phyloP scores from a whole-genome alignment of 805 yeast genomes.

The Barnettozyma salicaria region DNA sequence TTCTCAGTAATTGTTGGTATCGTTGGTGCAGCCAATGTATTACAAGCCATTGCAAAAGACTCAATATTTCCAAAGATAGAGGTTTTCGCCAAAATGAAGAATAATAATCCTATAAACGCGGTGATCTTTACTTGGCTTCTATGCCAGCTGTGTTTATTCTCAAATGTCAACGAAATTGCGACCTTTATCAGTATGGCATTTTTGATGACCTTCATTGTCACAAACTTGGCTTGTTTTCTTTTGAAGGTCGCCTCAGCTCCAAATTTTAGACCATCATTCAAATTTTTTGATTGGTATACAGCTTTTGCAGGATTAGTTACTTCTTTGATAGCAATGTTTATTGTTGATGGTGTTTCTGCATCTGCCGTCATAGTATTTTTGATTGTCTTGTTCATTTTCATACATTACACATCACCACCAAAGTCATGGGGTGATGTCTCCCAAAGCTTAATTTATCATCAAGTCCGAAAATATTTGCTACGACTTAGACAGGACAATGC shows the following conservation, averaged over 20 bases:
- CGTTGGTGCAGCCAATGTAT: slow-evolving; percentile 87
- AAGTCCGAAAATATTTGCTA: slow-evolving; percentile 84
- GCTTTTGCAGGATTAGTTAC: slow-evolving; percentile 70
- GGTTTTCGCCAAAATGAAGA: slow-evolving; percentile 46
- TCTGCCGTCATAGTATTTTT: slow-evolving; percentile 63
- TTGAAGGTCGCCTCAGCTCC: slow-evolving; percentile 90
- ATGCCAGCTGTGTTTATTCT: slow-evolving; percentile 79
- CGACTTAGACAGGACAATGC: slow-evolving; percentile 86
- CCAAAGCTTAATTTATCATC: slow-evolving; percentile 91
- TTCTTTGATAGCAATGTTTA: slow-evolving; percentile 82
- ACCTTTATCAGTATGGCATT: slow-evolving; percentile 96
- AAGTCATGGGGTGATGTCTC: slow-evolving; percentile 98
- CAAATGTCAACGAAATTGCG: slow-evolving; percentile 91
- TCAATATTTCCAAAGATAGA: slow-evolving; percentile 75
- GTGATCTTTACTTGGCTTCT: slow-evolving; percentile 73
- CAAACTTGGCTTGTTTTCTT: slow-evolving; percentile 88
- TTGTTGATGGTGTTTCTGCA: slow-evolving; percentile 90
- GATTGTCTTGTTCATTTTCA: slow-evolving; percentile 60
- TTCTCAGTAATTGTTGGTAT: slow-evolving; percentile 94
- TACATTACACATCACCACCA: slow-evolving; percentile 90
- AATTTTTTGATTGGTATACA: slow-evolving; percentile 74
- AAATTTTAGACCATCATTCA: slow-evolving; percentile 95
- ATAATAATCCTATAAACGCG: slow-evolving; percentile 57
- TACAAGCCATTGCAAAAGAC: slow-evolving; percentile 90
- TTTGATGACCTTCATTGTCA: slow-evolving; percentile 90